Evolutionary conservation across 2,329 filamentous ascomycete genomes (phyloP).

Genomic region (Madurella mycetomatis): DNA sequence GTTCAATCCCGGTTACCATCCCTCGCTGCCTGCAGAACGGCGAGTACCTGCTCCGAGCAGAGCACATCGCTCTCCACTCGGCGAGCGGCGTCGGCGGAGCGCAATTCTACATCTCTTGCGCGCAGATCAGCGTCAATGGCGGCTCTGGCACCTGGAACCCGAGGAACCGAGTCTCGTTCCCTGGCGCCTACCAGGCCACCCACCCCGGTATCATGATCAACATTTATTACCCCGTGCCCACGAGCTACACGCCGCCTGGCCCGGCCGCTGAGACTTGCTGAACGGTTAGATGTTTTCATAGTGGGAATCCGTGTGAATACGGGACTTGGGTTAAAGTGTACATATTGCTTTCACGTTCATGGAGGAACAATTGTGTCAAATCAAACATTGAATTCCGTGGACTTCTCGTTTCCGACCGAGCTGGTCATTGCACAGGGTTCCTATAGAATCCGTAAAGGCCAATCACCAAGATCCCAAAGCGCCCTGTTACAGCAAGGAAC

Average conservation of each 20-base stretch:
- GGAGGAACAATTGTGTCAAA: too few relatives aligned
- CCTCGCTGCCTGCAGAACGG: constrained; percentile 43
- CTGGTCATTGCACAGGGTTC: too few relatives aligned
- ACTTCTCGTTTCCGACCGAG: too few relatives aligned
- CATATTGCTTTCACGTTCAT: too few relatives aligned
- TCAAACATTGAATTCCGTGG: too few relatives aligned
- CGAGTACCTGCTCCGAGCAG: constrained; percentile 46
- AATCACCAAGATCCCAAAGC: too few relatives aligned
- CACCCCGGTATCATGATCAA: constrained; percentile 42
- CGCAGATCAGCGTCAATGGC: constrained; percentile 39
- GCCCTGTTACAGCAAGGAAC: too few relatives aligned
- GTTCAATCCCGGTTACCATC: constrained; percentile 37
- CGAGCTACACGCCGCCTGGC: constrained; percentile 32
- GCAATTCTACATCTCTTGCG: constrained; percentile 43
- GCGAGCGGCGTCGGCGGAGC: constrained; percentile 39
- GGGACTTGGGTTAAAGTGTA: too few relatives aligned
- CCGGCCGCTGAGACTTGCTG: constrained; percentile 27
- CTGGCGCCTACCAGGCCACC: constrained; percentile 37
- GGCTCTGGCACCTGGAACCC: constrained; percentile 37
- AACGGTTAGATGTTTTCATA: too few relatives aligned
- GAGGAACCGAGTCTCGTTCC: constrained; percentile 37
- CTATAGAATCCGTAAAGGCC: too few relatives aligned
- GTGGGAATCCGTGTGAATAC: too few relatives aligned
- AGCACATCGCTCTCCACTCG: constrained; percentile 46
- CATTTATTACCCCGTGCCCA: constrained; percentile 41